Percentiles rank a stretch among this genome's conserved stretches.
Conservation (phyloP, 2,329 filamentous ascomycete species). For the Dothistroma pini region DNA sequence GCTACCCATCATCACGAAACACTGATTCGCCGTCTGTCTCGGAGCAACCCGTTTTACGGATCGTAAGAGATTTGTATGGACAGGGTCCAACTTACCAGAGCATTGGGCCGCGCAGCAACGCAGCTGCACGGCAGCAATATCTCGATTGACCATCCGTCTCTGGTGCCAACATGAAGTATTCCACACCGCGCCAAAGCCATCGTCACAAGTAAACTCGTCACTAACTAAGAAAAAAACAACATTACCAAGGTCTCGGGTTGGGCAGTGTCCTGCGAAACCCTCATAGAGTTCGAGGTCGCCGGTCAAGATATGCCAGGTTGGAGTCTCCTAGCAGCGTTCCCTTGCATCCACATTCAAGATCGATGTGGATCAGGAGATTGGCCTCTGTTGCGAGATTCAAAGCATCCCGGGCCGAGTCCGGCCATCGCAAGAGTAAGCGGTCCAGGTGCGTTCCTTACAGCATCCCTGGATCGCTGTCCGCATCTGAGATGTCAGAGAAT, state of each 20-base stretch:
- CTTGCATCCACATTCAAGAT: not conserved
- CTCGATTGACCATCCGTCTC: too few species aligned
- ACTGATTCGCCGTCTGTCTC: not conserved
- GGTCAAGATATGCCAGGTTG: not conserved
- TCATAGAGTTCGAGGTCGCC: not conserved
- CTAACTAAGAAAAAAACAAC: too few species aligned
- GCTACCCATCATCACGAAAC: too few species aligned
- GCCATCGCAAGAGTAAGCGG: not conserved
- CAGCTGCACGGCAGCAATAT: not conserved
- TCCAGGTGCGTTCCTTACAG: not conserved
- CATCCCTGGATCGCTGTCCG: not conserved
- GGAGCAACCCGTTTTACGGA: not conserved
- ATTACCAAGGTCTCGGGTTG: too few species aligned
- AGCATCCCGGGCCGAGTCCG: not conserved
- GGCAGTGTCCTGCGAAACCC: not conserved
- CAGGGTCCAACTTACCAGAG: not conserved
- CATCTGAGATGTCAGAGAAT: not conserved
- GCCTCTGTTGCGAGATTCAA: not conserved
- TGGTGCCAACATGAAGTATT: too few species aligned
- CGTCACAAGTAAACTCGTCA: too few species aligned
- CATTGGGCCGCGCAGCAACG: not conserved
- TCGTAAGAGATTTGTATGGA: not conserved
- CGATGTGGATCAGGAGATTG: not conserved
- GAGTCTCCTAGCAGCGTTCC: not conserved
- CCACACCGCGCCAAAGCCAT: too few species aligned